Percentiles rank a stretch among this genome's conserved stretches.
These are phyloP conservation scores for Amphirosellinia nigrospora DNA, from an alignment of 495 filamentous ascomycete species.

Conservation along the genomic window DNA sequence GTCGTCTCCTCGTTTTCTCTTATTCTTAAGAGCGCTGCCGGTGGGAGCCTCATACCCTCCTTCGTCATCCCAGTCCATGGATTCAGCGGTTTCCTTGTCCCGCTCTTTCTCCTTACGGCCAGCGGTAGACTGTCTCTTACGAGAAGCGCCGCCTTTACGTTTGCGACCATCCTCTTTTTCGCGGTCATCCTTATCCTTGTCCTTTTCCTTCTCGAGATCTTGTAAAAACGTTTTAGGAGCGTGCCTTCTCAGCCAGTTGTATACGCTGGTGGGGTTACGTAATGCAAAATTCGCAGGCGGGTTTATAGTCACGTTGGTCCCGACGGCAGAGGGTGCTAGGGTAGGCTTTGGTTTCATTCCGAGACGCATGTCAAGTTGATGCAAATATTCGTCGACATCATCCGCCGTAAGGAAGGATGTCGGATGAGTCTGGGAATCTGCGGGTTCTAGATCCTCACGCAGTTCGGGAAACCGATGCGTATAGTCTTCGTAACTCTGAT, in stretches of 20 bases:
- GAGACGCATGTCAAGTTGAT: constrained; percentile 70
- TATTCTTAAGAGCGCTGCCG: constrained; percentile 34
- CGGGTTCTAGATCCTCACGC: constrained; percentile 49
- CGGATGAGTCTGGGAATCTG: constrained; percentile 46
- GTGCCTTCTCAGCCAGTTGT: constrained; percentile 87
- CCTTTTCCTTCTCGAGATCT: constrained; percentile 70
- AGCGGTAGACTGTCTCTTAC: constrained; percentile 37
- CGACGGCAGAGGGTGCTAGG: constrained; percentile 51
- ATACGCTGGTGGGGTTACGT: constrained; percentile 82
- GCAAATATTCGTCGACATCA: constrained; percentile 81
- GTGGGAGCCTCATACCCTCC: constrained; percentile 50
- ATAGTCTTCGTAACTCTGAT: constrained; percentile 45
- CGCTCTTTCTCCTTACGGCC: constrained; percentile 42
- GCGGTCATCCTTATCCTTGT: constrained; percentile 57
- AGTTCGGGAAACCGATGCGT: constrained; percentile 47
- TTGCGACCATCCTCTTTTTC: constrained; percentile 46
- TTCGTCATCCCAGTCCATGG: constrained; percentile 53
- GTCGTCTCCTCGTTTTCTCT: constrained; percentile 67
- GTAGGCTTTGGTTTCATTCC: constrained; percentile 52
- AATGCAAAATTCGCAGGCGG: constrained; percentile 61
- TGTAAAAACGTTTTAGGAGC: constrained; percentile 85
- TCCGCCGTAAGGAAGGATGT: constrained; percentile 72
- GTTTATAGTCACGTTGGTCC: constrained; percentile 49
- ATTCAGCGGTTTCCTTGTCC: constrained; percentile 43
- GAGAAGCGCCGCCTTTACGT: constrained; percentile 38